A percentile compares a stretch with the other conserved stretches of the same genome.
Conservation (phyloP, 108 stramenopile species). For the Cyclotella baltica region DNA sequence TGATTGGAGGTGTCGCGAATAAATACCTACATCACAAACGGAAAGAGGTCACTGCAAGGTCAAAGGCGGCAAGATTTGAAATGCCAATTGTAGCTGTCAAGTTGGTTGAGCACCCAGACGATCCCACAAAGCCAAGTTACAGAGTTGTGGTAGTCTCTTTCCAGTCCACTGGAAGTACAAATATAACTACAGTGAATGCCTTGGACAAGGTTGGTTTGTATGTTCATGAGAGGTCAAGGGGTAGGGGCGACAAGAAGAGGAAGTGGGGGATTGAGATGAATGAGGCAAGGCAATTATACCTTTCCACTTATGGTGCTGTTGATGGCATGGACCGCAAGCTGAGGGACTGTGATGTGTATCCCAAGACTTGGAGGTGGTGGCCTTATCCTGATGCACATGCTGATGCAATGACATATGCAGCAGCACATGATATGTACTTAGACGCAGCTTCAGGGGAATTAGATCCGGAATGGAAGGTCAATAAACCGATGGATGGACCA, state of each 20-base stretch:
- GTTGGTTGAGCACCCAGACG: background rate
- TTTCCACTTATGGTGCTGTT: conserved; percentile 9
- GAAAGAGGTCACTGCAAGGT: background rate
- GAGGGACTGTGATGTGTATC: background rate
- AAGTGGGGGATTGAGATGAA: conserved; percentile 36
- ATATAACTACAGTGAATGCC: conserved; percentile 32
- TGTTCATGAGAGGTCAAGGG: background rate
- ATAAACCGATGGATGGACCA: background rate
- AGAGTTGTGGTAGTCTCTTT: conserved; percentile 17
- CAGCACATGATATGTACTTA: background rate
- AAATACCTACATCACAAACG: background rate
- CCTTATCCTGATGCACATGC: background rate
- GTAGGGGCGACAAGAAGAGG: conserved; percentile 8
- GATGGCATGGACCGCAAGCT: background rate
- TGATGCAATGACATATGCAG: background rate
- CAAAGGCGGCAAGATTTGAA: conserved; percentile 30
- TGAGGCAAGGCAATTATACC: conserved; percentile 17
- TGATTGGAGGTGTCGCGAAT: background rate
- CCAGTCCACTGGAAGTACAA: conserved; percentile 21
- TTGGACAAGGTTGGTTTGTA: conserved; percentile 2
- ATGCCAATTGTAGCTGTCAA: conserved; percentile 42
- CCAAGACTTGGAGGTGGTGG: background rate
- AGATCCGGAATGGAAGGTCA: background rate
- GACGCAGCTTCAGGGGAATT: no score
- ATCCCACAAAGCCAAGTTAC: background rate